Evolutionary conservation across 2,329 filamentous ascomycete genomes (phyloP), one percentile per base, ranked within the genome.

Genomic region (Venturia asperata): DNA sequence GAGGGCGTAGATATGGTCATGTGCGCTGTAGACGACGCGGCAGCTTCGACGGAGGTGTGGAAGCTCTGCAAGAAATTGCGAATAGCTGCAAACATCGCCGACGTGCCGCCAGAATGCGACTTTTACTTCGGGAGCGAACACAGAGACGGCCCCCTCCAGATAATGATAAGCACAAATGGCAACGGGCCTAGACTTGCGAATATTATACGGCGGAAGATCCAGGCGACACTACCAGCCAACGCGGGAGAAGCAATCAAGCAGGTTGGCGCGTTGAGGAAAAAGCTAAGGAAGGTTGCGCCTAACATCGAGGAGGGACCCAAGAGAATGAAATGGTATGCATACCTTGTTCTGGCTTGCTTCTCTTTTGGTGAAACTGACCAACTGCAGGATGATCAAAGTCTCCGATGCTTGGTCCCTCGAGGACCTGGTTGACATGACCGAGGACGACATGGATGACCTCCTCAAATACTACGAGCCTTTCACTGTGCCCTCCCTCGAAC

Each of bases 121-220:
- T 99, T 99, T 74, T 99, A 97, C 81, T 99, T 99, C 78, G 94
- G 94, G 68, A 94, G 90, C 74, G 88, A 97, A 47, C 91, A 99
- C 77, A 88, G 94, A 62, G 94, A 99, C 75, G 94, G 94, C 0
- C 94, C 94, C 6, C 78, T 99, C 67, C 94, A 99, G 80, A 88
- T 99, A 72, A 99, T 99, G 94, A 93, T 99, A 70, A 95, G 90
- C 79, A 99, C 94, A 43, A 99, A 97, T 75, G 94, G 94, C 63
- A 97, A 96, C 74, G 94, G 94, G 0, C 94, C 94, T 0, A 87
- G 93, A 73, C 79, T 99, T 68, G 94, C 94, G 11, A 93, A 91
- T 70, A 87, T 92, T 61, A 89, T 99, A 62, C 82, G 93, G 64
- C 84, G 88, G 73, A 86, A 89, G 73, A 96, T 99, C 69, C 92